Conservation (phyloP, 305 asterid genomes). For the Caryopteris hybrid region DNA sequence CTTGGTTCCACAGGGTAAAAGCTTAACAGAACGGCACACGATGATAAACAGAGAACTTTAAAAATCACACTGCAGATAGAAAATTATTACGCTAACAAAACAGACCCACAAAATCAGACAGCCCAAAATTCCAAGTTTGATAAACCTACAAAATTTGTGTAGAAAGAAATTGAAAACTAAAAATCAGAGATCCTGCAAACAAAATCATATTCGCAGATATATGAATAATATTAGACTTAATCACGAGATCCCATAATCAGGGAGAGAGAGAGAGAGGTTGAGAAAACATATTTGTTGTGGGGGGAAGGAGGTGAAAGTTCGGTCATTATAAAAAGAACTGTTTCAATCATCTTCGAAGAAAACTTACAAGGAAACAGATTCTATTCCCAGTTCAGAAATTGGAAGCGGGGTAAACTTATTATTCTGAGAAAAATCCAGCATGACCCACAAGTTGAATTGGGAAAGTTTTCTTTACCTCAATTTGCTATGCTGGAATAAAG, state of each 20-base stretch:
- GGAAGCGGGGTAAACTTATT: neutral
- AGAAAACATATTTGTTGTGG: neutral
- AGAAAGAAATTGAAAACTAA: neutral
- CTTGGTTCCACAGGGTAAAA: neutral
- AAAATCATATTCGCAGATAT: neutral
- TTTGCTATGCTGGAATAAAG: neutral
- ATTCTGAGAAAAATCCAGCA: neutral
- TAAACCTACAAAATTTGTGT: neutral
- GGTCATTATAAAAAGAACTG: neutral
- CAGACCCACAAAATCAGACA: neutral
- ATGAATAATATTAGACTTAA: neutral
- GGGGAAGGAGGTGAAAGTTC: neutral
- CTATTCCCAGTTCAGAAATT: neutral
- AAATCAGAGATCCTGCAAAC: constrained; percentile 2
- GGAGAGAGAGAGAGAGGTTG: constrained; percentile 8
- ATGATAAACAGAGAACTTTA: neutral
- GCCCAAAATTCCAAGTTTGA: constrained; percentile 1
- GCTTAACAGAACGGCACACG: neutral
- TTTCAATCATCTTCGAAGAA: neutral
- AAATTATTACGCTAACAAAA: neutral
- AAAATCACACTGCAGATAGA: neutral
- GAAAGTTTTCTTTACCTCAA: neutral
- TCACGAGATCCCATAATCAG: constrained; percentile 20
- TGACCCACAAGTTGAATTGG: neutral
- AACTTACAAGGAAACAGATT: constrained; percentile 1